Evolutionary conservation across 2,329 filamentous ascomycete species (phyloP), one percentile per base, ranked within the genome.

Genomic region (Atkinsonella texensis): DNA sequence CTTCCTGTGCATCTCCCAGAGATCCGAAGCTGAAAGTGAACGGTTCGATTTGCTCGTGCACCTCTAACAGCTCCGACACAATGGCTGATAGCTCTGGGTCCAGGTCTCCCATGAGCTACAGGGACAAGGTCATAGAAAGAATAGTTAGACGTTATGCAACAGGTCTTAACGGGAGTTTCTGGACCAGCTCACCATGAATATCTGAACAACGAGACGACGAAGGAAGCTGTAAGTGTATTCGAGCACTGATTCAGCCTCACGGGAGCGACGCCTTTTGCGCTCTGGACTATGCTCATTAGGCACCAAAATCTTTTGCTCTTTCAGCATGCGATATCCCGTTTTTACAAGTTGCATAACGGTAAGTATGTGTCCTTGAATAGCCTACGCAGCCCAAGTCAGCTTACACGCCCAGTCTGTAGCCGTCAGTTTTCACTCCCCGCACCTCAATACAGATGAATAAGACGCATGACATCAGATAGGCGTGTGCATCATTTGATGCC

Each of bases 391-490:
- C 43, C 20, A 4, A 15, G 13, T 40, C 18, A 39, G 46, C 18
- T 40, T 39, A 20, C 10, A 35, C 33, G 13, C 33, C 13, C 10
- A 13, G 2, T 13, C 2, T 10, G 13, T 10, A 35, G 13, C 33
- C 9, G 2, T 35, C 33, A 35, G 9, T 4, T 10, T 35, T 35
- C 10, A 35, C 13, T 11, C 7, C 6, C 13, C 17, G 18, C 23
- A 48, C 46, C 46, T 48, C 46, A 12, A 48, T 48, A 33, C 46
- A 48, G 12, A 48, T 48, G 33, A 48, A 48, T 18, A 48, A 17
- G n/a, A 48, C 35, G 33, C 46, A 48, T 17, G 46, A 48, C 33
- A 48, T 48, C 33, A 48, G 23, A 23, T 40, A n/a, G 23, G 20
- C 11, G n/a, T 45, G 43, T 18, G 20, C 20, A 31, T 45, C 12